Evolutionary conservation across 2,329 filamentous ascomycete genomes (phyloP), one percentile per base, ranked within the genome.

Genomic region (Colletotrichum endophyticum): DNA sequence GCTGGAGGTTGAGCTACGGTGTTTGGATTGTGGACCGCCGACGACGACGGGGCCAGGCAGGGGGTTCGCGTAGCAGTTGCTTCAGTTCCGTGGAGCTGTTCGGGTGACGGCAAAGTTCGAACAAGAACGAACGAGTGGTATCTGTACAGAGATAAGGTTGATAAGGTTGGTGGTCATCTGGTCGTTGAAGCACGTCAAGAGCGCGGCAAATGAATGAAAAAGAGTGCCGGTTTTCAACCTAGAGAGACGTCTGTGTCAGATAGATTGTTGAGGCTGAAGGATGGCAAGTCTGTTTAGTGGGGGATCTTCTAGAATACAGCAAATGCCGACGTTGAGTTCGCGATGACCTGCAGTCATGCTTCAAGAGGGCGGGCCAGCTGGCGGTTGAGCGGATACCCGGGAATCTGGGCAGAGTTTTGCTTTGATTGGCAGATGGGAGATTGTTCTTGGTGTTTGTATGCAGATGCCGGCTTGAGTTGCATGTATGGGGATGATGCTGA

Each of bases 381-480:
- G 53, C 56, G 66, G 66, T 68, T 68, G 39, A 27, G 66, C 66
- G 28, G 63, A 66, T 66, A 44, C 64, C 44, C 64, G 39, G 16
- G 30, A 27, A 69, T 53, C 36, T 62, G 53, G 16, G 39, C 53
- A 19, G 5, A 44, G 34, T 59, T 34, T 30, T 62, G 66, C 16
- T 15, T 12, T 75, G 49, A 61, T 66, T 66, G 72, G 68, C 6
- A 49, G 34, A 53, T 27, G 13, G 30, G 13, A 57, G 27, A 7
- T 3, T 28, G 49, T 39, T 8, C 19, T 22, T n/a, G 15, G 15
- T 30, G 49, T 30, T 36, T 63, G 68, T 56, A 15, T 53, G 62
- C 70, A 67, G 63, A 27, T 16, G 49, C 57, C 69, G 56, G 69
- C 56, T 72, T 72, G 36, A 75, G 25, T 72, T 72, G 73, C 73